Evolutionary conservation across 805 yeast species (phyloP), one percentile per base, ranked within the genome.

Genomic region (Saccharomycopsis fibuligera): DNA sequence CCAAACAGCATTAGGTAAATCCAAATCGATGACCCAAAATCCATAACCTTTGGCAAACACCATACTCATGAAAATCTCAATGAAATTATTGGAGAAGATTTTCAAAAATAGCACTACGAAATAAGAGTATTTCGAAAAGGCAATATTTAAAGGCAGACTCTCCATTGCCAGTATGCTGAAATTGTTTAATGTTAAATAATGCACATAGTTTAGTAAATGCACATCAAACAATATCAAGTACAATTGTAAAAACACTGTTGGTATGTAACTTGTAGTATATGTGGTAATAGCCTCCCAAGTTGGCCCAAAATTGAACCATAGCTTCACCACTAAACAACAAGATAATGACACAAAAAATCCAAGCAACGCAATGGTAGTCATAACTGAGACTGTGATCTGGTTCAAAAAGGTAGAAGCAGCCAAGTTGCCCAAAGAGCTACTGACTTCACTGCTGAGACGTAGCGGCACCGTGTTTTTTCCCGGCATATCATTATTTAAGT

Each of bases 41-140:
- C 50, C 50, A 22, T 31, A 39, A 5, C 50, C 50, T 31, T 42
- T 44, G 17, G 41, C 22, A 21, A 47, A 41, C 23, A 47, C 17
- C 23, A 44, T 17, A 19, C 41, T 35, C 25, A 47, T n/a, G 10
- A 33, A 22, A 17, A 47, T 35, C 17, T 47, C 50, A 31, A 47
- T 36, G 5, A 41, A 24, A 17, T 47, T 47, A 29, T 16, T 23
- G 36, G 24, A 36, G 37, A 37, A 35, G 39, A 37, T 39, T 19
- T 37, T 37, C 6, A 37, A 17, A n/a, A 38, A 37, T 10, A 25
- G 16, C 48, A 37, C 39, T 14, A 37, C n/a, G 9, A 16, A 14
- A n/a, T 45, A 27, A 30, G 47, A 23, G 8, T n/a, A 10, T 37
- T 25, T 25, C 22, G 33, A 36, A 19, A 39, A 14, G 10, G 30